Evolutionary conservation across 129 eudicot species (phyloP), one percentile per base, ranked within the genome.

Genomic region (Chrysanthemum makinoi): DNA sequence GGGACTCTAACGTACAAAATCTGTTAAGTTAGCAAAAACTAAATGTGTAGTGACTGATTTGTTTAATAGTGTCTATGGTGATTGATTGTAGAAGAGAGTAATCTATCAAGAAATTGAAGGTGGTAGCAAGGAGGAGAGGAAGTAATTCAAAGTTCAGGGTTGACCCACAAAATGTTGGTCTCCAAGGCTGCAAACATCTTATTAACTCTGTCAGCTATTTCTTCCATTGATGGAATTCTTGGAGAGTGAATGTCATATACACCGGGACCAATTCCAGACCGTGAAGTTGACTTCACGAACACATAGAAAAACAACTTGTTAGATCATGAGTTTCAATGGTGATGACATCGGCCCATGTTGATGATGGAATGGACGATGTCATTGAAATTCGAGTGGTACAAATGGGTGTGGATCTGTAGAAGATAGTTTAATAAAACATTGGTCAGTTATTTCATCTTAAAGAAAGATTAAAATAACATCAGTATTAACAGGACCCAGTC

Each of bases 341-440:
- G 80, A 90, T 90, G 53, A 90, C 97, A 67, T 90, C 97, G 67
- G 95, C 97, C 97, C 97, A 90, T 90, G 87, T 87, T 62, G 59
- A 90, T 90, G 80, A 90, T 90, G 55, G 97, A 90, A 78, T 79
- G 95, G 80, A 90, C 87, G 61, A 90, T 90, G 77, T 90, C 97
- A 17, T 87, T 90, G 86, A 90, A 87, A 89, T 90, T 81, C n/a
- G 97, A 90, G 85, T 90, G 87, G 86, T 95, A 90, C 97, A 90
- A 87, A 3, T 50, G n/a, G n/a, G 39, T 33, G 39, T 33, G 39
- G 7, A 33, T 33, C 39, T 33, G 39, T 5, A 5, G 4, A 5
- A 5, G 0, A 5, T 33, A 5, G 39, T 2, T 26, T 2, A 26
- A 26, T 3, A 1, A 1, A 26, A 26, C 30, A 26, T 26, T 1